These are phyloP conservation scores for Capronia coronata DNA, from an alignment of 2,329 filamentous ascomycete species.

Conservation along the genomic window DNA sequence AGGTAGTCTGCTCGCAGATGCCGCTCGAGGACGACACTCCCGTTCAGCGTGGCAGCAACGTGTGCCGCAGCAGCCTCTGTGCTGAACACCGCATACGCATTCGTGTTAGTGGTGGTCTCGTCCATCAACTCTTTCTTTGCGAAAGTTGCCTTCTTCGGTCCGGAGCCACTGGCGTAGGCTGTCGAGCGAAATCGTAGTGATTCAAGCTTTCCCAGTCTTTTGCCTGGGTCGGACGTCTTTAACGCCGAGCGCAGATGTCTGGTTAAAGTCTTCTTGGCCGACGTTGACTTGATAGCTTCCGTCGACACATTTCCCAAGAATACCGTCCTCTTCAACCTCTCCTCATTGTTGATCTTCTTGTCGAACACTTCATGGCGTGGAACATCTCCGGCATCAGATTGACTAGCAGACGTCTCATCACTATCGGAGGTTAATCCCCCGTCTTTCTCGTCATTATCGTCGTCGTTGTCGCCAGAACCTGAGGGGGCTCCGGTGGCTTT, in stretches of 20 bases:
- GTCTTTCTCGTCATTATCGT: slow-evolving; percentile 28
- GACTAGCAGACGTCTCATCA: slow-evolving; percentile 25
- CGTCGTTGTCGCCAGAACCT: slow-evolving; percentile 33
- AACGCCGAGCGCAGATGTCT: slow-evolving; percentile 73
- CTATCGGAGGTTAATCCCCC: slow-evolving; percentile 26
- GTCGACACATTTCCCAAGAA: slow-evolving; percentile 89
- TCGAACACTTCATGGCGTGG: slow-evolving; percentile 38
- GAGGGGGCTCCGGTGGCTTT: slow-evolving; percentile 31
- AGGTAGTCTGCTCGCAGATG: slow-evolving; percentile 88
- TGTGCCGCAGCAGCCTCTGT: slow-evolving; percentile 67
- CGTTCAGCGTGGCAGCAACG: slow-evolving; percentile 73
- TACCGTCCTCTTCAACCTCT: slow-evolving; percentile 82
- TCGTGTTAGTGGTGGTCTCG: slow-evolving; percentile 83
- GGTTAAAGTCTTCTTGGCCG: slow-evolving; percentile 69
- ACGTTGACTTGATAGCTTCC: slow-evolving; percentile 73
- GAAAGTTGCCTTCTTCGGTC: slow-evolving; percentile 91
- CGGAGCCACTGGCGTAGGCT: slow-evolving; percentile 66
- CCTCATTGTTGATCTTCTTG: slow-evolving; percentile 37
- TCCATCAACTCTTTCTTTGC: slow-evolving; percentile 87
- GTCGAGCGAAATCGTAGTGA: slow-evolving; percentile 92
- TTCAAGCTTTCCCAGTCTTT: slow-evolving; percentile 65
- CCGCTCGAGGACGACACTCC: slow-evolving; percentile 72
- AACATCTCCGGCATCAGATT: slow-evolving; percentile 25
- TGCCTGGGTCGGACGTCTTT: slow-evolving; percentile 44
- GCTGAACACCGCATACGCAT: slow-evolving; percentile 88